Percentiles rank a stretch among this genome's conserved stretches.
Evolutionary conservation across 2,329 filamentous ascomycete genomes (phyloP).

Genomic region (Aspergillus aculeatus): DNA sequence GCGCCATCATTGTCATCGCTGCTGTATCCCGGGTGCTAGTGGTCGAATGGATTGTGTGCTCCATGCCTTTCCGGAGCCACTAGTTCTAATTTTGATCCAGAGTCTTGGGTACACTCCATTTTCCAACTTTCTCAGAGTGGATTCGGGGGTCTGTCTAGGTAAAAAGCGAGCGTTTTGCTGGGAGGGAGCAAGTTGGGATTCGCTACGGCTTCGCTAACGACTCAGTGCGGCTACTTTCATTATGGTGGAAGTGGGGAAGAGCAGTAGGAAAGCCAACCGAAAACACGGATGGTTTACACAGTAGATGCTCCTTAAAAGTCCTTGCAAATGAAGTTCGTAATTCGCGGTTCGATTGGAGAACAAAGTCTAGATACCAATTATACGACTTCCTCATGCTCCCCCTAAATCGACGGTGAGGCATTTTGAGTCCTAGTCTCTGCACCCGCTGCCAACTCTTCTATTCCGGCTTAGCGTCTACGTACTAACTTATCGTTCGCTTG

Average conservation of each 20-base stretch:
- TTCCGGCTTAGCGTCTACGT: neutral
- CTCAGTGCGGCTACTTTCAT: neutral
- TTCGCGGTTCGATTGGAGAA: neutral
- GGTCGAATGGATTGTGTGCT: constrained; percentile 1
- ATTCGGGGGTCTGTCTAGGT: neutral
- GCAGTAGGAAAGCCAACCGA: neutral
- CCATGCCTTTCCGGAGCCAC: neutral
- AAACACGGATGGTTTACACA: neutral
- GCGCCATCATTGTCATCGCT: neutral
- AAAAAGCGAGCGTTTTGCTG: neutral
- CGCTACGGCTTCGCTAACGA: neutral
- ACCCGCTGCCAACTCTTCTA: neutral
- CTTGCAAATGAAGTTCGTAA: neutral
- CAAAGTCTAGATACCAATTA: no score
- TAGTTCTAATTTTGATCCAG: neutral
- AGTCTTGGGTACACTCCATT: neutral
- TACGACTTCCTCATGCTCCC: no score
- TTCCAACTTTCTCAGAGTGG: neutral
- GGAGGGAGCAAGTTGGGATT: neutral
- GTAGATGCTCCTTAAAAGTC: neutral
- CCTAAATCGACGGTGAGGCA: neutral
- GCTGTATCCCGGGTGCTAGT: neutral
- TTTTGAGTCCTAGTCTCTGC: neutral
- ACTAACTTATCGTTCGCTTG: neutral
- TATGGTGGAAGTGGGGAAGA: neutral